Percentiles rank a stretch among this genome's conserved stretches.
Evolutionary conservation across 331 rosid genomes (phyloP).

Genomic region (Quercus phellos): DNA sequence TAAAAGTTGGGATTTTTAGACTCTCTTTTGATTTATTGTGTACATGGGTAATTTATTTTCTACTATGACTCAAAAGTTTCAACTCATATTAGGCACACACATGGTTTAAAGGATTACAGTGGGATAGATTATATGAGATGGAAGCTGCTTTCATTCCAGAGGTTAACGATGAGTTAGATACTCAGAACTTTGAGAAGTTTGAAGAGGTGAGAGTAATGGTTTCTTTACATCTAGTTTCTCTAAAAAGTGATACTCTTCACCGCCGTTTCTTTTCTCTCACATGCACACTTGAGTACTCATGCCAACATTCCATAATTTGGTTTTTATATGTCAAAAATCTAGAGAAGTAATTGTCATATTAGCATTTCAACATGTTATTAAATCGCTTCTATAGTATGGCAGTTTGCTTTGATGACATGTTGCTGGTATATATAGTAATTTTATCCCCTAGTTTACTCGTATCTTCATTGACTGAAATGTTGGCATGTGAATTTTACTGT

Average conservation of each 20-base stretch:
- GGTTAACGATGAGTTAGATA: slow-evolving; percentile 91
- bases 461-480: background rate
- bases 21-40: slow-evolving; percentile 13
- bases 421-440: background rate
- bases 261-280: background rate
- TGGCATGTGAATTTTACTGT: background rate
- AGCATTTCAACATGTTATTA: background rate
- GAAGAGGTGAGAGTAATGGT: slow-evolving; percentile 61
- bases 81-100: slow-evolving; percentile 67
- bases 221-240: background rate
- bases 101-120: slow-evolving; percentile 86
- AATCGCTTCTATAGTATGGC: background rate
- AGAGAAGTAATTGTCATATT: background rate
- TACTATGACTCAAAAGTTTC: slow-evolving; percentile 1
- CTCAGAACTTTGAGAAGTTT: slow-evolving; percentile 98
- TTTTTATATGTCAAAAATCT: background rate
- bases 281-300: background rate
- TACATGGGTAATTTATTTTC: background rate
- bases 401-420: background rate
- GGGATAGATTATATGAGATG: slow-evolving; percentile 88
- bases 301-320: background rate
- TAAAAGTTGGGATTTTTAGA: slow-evolving; percentile 69
- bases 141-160: slow-evolving; percentile 97
- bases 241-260: background rate
- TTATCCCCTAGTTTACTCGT: background rate